Conservation (phyloP, 2,329 filamentous ascomycete species). For the Aspergillus versicolor region DNA sequence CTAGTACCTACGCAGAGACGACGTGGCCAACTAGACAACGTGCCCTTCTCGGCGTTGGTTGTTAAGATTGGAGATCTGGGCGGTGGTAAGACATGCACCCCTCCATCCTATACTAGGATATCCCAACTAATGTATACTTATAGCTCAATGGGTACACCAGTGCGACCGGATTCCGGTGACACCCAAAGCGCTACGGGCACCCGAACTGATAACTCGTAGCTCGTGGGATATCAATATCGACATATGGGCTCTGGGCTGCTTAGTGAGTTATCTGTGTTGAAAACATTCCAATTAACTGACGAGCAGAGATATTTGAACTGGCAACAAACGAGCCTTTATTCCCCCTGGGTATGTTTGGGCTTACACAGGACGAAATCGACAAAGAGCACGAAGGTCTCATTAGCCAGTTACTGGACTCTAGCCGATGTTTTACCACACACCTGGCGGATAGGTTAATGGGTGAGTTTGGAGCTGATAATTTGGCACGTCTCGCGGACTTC, state of each 20-base stretch:
- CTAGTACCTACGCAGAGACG: slow-evolving; percentile 19
- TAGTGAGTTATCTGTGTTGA: neutral
- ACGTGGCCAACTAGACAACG: slow-evolving; percentile 16
- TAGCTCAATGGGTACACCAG: neutral
- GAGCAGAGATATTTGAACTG: neutral
- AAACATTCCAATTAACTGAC: neutral
- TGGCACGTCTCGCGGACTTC: neutral
- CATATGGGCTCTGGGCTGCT: neutral
- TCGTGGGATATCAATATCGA: neutral
- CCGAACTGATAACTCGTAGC: neutral
- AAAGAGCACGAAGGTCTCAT: neutral
- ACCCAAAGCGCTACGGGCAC: neutral
- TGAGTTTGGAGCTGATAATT: neutral
- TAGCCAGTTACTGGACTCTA: neutral
- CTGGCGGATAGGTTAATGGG: neutral
- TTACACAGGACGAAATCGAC: neutral
- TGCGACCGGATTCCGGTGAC: neutral
- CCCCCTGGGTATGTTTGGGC: neutral
- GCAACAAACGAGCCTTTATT: neutral
- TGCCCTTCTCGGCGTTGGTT: slow-evolving; percentile 11
- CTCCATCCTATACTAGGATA: neutral
- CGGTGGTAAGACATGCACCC: neutral
- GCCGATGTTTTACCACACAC: too few species aligned
- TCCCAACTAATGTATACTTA: neutral
- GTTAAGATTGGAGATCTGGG: slow-evolving; percentile 17